Evolutionary conservation across 139 green algal genomes (phyloP), one percentile per base, ranked within the genome.

Genomic region (Spirogloea muscicola): DNA sequence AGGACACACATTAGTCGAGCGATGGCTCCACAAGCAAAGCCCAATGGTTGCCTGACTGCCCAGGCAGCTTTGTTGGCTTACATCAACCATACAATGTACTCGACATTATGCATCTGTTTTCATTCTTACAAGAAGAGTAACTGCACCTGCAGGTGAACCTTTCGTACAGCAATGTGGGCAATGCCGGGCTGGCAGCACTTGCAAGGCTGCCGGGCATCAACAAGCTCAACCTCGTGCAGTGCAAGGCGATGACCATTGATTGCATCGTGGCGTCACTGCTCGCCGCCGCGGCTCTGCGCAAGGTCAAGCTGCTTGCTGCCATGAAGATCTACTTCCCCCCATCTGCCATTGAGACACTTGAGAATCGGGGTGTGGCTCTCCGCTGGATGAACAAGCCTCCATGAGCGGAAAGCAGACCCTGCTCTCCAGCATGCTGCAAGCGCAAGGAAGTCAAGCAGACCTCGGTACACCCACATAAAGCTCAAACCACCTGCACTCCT

Each of bases 371-470:
- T 34, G 65, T 49, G 41, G 27, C 27, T 10, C 33, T 76, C 13
- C 67, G 67, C 49, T 76, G 67, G 67, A 69, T 76, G 46, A 31
- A 58, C n/a, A 76, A 76, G 67, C 67, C 67, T n/a, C n/a, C n/a
- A n/a, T n/a, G n/a, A n/a, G n/a, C n/a, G n/a, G n/a, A n/a, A n/a
- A n/a, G n/a, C n/a, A n/a, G n/a, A n/a, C n/a, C n/a, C n/a, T n/a
- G n/a, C n/a, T n/a, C n/a, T n/a, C n/a, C n/a, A n/a, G n/a, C n/a
- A n/a, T n/a, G n/a, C n/a, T n/a, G n/a, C n/a, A n/a, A n/a, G n/a
- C n/a, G n/a, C n/a, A n/a, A n/a, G n/a, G n/a, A n/a, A n/a, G n/a
- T n/a, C n/a, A n/a, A n/a, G n/a, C n/a, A n/a, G n/a, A n/a, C n/a
- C n/a, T n/a, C n/a, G n/a, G n/a, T n/a, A n/a, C n/a, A n/a, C n/a